Conservation (phyloP, 208 protist genomes). For the Sergeia podlipaevii region DNA sequence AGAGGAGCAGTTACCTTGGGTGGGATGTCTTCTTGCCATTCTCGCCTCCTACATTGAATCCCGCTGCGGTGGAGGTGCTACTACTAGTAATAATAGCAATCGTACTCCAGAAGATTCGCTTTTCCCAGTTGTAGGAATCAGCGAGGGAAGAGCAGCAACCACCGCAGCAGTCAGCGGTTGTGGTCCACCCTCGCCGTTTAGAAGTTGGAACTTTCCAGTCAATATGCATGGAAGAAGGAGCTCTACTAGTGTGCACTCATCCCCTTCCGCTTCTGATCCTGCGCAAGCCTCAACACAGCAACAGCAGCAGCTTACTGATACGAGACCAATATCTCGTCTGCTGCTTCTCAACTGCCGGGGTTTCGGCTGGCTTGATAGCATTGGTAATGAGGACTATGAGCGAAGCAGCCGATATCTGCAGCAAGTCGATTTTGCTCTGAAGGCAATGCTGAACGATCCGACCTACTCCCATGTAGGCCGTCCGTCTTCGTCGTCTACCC, state of each 20-base stretch:
- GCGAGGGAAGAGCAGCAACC: neutral
- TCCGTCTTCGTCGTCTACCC: conserved; percentile 6
- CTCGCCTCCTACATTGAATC: conserved; percentile 21
- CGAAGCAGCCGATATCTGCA: conserved; percentile 25
- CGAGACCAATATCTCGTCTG: conserved; percentile 27
- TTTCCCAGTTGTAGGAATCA: too few species aligned
- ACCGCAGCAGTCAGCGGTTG: neutral
- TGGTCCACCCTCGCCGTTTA: too few species aligned
- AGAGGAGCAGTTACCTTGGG: conserved; percentile 48
- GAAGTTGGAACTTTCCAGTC: too few species aligned
- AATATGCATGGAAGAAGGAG: too few species aligned
- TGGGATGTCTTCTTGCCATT: conserved; percentile 57
- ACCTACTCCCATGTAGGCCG: conserved; percentile 25
- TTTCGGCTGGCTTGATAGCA: conserved; percentile 53
- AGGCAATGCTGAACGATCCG: conserved; percentile 6
- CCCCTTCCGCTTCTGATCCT: neutral
- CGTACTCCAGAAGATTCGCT: too few species aligned
- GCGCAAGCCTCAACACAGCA: neutral
- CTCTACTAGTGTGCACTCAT: neutral
- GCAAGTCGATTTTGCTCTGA: conserved; percentile 23
- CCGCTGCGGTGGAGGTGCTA: neutral
- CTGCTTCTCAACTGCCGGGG: conserved; percentile 62
- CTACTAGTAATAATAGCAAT: neutral
- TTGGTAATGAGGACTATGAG: conserved; percentile 48
- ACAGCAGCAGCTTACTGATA: neutral